Conservation (phyloP, 148 eudicot species). For the Rhododendron ovatum region DNA sequence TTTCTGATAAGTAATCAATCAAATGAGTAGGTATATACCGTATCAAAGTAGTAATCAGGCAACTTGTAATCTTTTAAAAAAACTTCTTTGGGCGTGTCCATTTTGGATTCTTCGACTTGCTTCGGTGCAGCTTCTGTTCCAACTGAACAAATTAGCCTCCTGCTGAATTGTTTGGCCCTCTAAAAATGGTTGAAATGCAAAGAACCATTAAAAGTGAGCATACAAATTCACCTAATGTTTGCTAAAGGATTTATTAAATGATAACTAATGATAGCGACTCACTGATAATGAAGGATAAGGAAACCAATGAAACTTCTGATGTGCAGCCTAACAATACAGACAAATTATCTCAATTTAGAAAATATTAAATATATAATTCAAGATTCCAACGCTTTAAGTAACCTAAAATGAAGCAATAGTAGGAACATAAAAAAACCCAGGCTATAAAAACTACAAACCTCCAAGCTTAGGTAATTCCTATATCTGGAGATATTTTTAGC, state of each 20-base stretch:
- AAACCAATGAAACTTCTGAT: conserved; percentile 33
- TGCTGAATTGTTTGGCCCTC: conserved; percentile 38
- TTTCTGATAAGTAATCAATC: neutral
- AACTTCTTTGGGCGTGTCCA: conserved; percentile 91
- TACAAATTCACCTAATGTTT: neutral
- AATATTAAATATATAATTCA: neutral
- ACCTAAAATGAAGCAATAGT: neutral
- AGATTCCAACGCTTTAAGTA: neutral
- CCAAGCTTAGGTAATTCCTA: conserved; percentile 32
- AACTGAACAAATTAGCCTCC: conserved; percentile 76
- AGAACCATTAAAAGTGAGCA: conserved; percentile 7
- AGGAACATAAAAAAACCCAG: neutral
- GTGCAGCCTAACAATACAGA: conserved; percentile 35
- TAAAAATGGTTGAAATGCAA: conserved; percentile 16
- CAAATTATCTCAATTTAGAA: conserved; percentile 4
- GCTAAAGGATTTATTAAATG: neutral
- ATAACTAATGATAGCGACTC: conserved; percentile 13
- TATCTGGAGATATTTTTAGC: conserved; percentile 34
- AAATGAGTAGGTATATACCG: conserved; percentile 28
- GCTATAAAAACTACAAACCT: conserved; percentile 37
- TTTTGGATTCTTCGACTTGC: conserved; percentile 58
- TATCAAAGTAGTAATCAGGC: conserved; percentile 90
- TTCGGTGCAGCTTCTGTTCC: conserved; percentile 60
- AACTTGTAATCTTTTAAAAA: conserved; percentile 89
- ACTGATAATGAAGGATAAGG: conserved; percentile 29